Evolutionary conservation across 345 rosid species (phyloP).

Genomic region (Acer yangbiense): DNA sequence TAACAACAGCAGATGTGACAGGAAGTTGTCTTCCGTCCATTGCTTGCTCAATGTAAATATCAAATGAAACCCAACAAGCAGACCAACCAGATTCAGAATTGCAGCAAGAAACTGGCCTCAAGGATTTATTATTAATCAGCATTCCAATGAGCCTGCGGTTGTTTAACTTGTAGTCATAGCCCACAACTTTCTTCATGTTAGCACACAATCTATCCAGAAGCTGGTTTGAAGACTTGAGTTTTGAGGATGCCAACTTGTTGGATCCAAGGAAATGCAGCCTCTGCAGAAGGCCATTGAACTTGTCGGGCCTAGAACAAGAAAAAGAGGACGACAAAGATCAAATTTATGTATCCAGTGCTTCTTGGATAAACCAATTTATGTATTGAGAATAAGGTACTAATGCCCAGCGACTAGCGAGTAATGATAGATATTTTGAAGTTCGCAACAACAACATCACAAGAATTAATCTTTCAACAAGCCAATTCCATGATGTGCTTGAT

Average conservation of each 20-base stretch:
- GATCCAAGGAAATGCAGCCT: slow-evolving; percentile 47
- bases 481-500: neutral
- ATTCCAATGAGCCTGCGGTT: slow-evolving; percentile 33
- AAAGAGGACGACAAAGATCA: neutral
- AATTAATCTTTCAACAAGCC: neutral
- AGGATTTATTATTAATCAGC: slow-evolving; percentile 38
- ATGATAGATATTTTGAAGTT: neutral
- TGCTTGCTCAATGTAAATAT: slow-evolving; percentile 58
- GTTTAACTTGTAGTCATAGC: slow-evolving; percentile 41
- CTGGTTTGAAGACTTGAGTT: slow-evolving; percentile 35
- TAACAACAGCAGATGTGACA: slow-evolving; percentile 40
- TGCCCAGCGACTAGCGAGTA: neutral
- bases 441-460: neutral
- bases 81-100: slow-evolving; percentile 37
- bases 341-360: slow-evolving; percentile 3
- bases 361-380: neutral
- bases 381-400: neutral
- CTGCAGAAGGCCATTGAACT: slow-evolving; percentile 49
- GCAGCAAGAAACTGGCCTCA: slow-evolving; percentile 36
- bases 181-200: slow-evolving; percentile 35
- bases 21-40: slow-evolving; percentile 64
- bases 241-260: slow-evolving; percentile 32
- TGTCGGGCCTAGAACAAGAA: slow-evolving; percentile 47
- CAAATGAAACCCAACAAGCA: slow-evolving; percentile 62
- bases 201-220: slow-evolving; percentile 39